Percentiles rank a stretch among this genome's conserved stretches.
These are phyloP conservation scores for Henckelia pumila DNA, from an alignment of 257 asterid species.

Conservation along the genomic window DNA sequence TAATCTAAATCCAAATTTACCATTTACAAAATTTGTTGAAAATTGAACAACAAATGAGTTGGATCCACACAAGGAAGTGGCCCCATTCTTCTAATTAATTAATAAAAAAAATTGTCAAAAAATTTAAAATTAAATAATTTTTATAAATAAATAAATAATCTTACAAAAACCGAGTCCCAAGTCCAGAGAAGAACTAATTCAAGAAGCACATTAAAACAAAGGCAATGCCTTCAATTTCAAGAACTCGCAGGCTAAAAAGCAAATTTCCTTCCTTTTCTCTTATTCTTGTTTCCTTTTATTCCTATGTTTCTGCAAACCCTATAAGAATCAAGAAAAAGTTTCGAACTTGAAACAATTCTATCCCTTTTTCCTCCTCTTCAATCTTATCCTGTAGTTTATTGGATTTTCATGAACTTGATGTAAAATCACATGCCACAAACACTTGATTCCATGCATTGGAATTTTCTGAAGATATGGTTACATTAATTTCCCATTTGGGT, in stretches of 20 bases:
- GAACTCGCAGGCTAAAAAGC: slow-evolving; percentile 12
- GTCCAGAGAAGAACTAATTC: background rate
- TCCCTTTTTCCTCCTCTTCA: background rate
- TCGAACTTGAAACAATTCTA: slow-evolving; percentile 6
- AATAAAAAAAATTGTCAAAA: no score
- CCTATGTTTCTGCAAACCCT: background rate
- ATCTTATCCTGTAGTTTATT: background rate
- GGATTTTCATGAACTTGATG: background rate
- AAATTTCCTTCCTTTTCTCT: background rate
- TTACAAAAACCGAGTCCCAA: no score
- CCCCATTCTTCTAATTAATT: no score
- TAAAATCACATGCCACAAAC: background rate
- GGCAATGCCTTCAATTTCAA: slow-evolving; percentile 10
- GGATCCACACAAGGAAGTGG: background rate
- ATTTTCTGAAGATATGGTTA: background rate
- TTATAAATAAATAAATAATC: no score
- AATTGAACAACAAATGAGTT: background rate
- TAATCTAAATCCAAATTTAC: background rate
- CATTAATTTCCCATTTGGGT: slow-evolving; percentile 10
- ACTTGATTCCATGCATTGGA: background rate
- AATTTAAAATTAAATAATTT: no score
- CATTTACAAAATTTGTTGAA: background rate
- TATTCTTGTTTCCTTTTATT: slow-evolving; percentile 1
- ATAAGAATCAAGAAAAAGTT: background rate
- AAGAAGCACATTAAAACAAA: no score